Base-by-base conservation (phyloP, 2,329 filamentous ascomycete genomes). In the Xylariaceae sp. region DNA sequence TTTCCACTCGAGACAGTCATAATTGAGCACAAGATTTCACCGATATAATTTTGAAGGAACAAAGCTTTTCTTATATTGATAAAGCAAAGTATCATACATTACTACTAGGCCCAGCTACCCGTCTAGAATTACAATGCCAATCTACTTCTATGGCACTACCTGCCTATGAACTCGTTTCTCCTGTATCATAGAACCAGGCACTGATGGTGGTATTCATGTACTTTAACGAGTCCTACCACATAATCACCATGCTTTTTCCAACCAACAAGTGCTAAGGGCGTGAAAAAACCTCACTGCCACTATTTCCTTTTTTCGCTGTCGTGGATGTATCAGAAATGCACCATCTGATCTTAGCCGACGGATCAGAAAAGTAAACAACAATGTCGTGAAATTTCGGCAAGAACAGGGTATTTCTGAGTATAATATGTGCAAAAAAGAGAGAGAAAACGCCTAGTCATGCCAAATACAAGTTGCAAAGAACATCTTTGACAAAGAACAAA, bases 381-480 rank as follows among this genome's bases (percentile, higher is more conserved):
- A 53, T 45, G 34, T 28, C 55, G n/a, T 45, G 14, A 59, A 39
- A 53, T 47, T 37, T 44, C n/a, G 11, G 28, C 23, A 21, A 55
- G 49, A 54, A 45, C 28, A 16, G 49, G 51, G 59, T 56, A 62
- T 60, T 58, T 50, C 47, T 28, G 53, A 56, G 58, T 41, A 50
- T 53, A 21, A 45, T n/a, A n/a, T 31, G n/a, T 37, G 53, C 53
- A 49, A 40, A 46, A 44, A 29, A 52, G 46, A 52, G 55, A 65
- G n/a, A 12, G 36, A 45, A 62, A 63, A 65, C 67, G 62, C 65
- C 58, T 63, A 65, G 56, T 66, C 59, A 65, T 65, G 67, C 61
- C 59, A 45, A 56, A 65, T 64, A 64, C 54, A 47, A 65, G 44
- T 54, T 44, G 56, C 51, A 53, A 45, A 58, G 56, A 58, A 62